phyloP scores from a whole-genome alignment of 352 stramenopile species.

The Phytopythium litorale region DNA sequence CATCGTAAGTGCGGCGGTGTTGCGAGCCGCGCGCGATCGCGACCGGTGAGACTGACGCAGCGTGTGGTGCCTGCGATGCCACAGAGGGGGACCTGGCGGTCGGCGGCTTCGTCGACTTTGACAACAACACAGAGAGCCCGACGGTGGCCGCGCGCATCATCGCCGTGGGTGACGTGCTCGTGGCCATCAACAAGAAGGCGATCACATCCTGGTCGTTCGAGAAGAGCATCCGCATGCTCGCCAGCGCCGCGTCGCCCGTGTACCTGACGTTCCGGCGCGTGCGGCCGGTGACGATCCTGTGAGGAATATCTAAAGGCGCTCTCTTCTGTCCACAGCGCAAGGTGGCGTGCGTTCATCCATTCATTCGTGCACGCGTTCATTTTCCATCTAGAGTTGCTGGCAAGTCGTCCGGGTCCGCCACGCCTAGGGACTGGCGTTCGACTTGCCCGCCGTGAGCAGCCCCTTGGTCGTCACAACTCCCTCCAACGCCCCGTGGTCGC shows the following conservation, averaged over 20 bases:
- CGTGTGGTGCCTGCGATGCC: slow-evolving; percentile 4
- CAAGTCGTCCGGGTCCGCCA: not conserved
- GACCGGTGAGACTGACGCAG: slow-evolving; percentile 7
- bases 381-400: not conserved
- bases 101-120: slow-evolving; percentile 78
- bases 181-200: slow-evolving; percentile 87
- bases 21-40: not conserved
- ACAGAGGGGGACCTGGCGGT: slow-evolving; percentile 76
- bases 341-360: not conserved
- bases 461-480: slow-evolving; percentile 83
- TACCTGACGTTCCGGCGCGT: slow-evolving; percentile 80
- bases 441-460: slow-evolving; percentile 49
- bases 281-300: slow-evolving; percentile 62
- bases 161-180: slow-evolving; percentile 66
- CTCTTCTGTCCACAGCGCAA: not conserved
- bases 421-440: slow-evolving; percentile 1
- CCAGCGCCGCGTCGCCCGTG: slow-evolving; percentile 70
- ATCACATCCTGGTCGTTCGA: slow-evolving; percentile 85
- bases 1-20: slow-evolving; percentile 41
- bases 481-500: slow-evolving; percentile 73
- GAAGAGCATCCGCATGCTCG: slow-evolving; percentile 83
- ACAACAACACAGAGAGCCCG: slow-evolving; percentile 77
- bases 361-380: not conserved
- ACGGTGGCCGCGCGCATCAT: slow-evolving; percentile 75
- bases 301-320: slow-evolving; percentile 6